Percentiles rank a stretch among this genome's conserved stretches.
phyloP scores from a whole-genome alignment of 345 rosid species.

The Eutrema heterophyllum region DNA sequence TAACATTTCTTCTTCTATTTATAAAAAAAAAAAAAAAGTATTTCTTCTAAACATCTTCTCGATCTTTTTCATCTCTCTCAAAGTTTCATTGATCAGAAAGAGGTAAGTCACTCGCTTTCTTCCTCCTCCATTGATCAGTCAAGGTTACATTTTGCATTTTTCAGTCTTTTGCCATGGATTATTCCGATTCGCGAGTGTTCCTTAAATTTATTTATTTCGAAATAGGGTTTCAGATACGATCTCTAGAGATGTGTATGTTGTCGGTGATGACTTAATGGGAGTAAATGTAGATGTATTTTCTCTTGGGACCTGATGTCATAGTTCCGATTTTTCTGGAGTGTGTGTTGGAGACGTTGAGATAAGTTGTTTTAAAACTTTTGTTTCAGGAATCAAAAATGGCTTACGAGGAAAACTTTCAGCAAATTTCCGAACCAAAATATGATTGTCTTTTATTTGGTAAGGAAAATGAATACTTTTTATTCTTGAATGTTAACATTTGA shows the following conservation, averaged over 20 bases:
- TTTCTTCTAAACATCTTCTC: background rate
- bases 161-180: background rate
- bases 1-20: background rate
- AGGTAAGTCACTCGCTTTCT: background rate
- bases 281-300: background rate
- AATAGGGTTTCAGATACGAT: background rate
- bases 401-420: slow-evolving; percentile 29
- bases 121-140: background rate
- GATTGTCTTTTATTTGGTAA: slow-evolving; percentile 58
- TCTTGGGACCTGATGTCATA: background rate
- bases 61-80: background rate
- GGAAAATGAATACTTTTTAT: background rate
- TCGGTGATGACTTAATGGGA: background rate
- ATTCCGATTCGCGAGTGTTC: background rate
- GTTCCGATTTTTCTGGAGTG: background rate
- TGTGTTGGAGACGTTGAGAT: slow-evolving; percentile 5
- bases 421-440: slow-evolving; percentile 28
- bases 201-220: background rate
- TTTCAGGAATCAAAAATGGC: slow-evolving; percentile 37
- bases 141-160: background rate
- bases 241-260: background rate
- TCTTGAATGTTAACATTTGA: background rate
- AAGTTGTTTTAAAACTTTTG: background rate
- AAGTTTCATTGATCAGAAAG: background rate
- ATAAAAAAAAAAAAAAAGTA: background rate